Evolutionary conservation across 768 basidiomycete species (phyloP).

Genomic region (Symmetrospora coprosmae): DNA sequence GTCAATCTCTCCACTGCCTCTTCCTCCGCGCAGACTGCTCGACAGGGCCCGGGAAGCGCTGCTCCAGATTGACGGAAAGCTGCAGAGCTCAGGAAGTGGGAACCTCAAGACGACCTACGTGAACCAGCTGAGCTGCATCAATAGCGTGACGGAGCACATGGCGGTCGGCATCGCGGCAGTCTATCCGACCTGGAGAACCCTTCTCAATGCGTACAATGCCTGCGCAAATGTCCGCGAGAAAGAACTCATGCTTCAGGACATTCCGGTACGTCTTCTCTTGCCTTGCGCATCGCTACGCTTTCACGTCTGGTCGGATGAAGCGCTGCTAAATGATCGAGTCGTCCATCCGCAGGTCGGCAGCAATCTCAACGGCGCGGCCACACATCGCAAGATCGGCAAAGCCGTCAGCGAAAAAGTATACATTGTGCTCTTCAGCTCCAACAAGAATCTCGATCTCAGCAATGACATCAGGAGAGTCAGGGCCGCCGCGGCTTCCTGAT

Average conservation of each 20-base stretch:
- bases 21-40: neutral
- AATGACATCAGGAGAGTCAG: slow-evolving; percentile 1
- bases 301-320: no score
- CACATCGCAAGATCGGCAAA: neutral
- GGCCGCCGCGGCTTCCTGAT: no score
- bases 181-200: neutral
- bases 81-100: neutral
- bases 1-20: no score
- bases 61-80: slow-evolving; percentile 17
- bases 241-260: neutral
- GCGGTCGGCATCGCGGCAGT: neutral
- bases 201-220: neutral
- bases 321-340: no score
- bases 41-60: slow-evolving; percentile 1
- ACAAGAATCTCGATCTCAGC: neutral
- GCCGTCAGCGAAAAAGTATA: slow-evolving; percentile 5
- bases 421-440: neutral
- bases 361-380: slow-evolving; percentile 8
- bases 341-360: neutral
- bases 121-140: slow-evolving; percentile 8
- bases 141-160: neutral
- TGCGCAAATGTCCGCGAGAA: neutral
- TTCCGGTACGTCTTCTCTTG: neutral
- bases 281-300: neutral
- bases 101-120: slow-evolving; percentile 9